These are phyloP conservation scores for Echeveria elegans DNA, from an alignment of 164 flowering plant species.

Conservation along the genomic window DNA sequence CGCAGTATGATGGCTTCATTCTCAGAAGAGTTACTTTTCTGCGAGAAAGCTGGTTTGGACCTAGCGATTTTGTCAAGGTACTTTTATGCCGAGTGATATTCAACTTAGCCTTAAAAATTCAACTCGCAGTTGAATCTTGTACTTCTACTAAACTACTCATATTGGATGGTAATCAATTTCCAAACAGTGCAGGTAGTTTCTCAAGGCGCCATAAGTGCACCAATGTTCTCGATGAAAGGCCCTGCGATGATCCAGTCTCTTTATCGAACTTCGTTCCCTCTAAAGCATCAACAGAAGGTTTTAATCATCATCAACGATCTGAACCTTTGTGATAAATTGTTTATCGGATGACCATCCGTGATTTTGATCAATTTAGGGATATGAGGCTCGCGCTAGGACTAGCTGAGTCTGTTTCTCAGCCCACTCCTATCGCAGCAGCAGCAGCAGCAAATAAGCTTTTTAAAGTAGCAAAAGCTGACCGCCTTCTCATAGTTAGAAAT, in stretches of 20 bases:
- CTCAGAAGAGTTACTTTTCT: conserved; percentile 86
- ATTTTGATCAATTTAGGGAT: conserved; percentile 34
- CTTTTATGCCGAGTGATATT: background rate
- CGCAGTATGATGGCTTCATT: conserved; percentile 97
- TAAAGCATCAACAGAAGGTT: conserved; percentile 97
- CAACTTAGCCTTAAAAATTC: no score
- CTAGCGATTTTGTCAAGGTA: conserved; percentile 77
- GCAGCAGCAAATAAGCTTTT: conserved; percentile 82
- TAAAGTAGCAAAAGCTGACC: conserved; percentile 77
- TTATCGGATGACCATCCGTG: background rate
- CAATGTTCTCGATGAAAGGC: conserved; percentile 85
- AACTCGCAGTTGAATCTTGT: background rate
- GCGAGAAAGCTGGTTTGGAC: conserved; percentile 82
- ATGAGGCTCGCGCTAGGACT: conserved; percentile 69
- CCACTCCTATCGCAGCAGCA: conserved; percentile 92
- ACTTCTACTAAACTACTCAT: background rate
- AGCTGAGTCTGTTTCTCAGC: conserved; percentile 69
- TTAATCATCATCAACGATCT: background rate
- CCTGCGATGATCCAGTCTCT: conserved; percentile 78
- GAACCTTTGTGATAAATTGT: background rate
- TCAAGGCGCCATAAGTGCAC: conserved; percentile 91
- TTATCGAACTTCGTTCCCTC: conserved; percentile 83
- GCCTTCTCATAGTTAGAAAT: no score
- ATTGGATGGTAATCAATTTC: background rate
- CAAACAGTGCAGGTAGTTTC: conserved; percentile 56